Percentiles rank a stretch among this genome's conserved stretches.
Evolutionary conservation across 371 early-diverging fungal genomes (phyloP).

Genomic region (Apophysomyces variabilis): DNA sequence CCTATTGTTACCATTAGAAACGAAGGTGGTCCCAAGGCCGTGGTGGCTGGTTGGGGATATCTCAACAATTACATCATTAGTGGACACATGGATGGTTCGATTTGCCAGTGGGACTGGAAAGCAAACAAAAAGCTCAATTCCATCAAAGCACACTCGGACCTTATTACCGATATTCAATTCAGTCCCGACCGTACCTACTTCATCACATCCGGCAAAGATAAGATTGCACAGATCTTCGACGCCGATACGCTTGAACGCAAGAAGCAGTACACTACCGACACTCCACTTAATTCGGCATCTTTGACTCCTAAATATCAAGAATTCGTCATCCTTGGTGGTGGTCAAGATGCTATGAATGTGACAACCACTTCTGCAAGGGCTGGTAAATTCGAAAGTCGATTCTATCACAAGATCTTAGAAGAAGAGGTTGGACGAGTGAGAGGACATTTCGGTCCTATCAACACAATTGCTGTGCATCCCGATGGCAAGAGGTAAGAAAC

Average conservation of each 20-base stretch:
- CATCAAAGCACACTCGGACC: slow-evolving; percentile 70
- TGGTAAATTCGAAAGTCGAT: slow-evolving; percentile 98
- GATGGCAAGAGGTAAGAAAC: slow-evolving; percentile 74
- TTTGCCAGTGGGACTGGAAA: slow-evolving; percentile 90
- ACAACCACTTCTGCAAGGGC: slow-evolving; percentile 94
- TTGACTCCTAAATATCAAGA: slow-evolving; percentile 88
- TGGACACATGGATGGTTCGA: slow-evolving; percentile 92
- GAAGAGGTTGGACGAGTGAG: slow-evolving; percentile 97
- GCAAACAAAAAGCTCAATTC: slow-evolving; percentile 69
- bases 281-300: slow-evolving; percentile 96
- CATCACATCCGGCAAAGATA: slow-evolving; percentile 97
- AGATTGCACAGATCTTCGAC: slow-evolving; percentile 92
- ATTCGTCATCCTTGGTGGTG: slow-evolving; percentile 83
- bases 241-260: slow-evolving; percentile 79
- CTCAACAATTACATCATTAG: slow-evolving; percentile 90
- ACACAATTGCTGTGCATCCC: slow-evolving; percentile 98
- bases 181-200: slow-evolving; percentile 93
- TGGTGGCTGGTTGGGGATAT: slow-evolving; percentile 92
- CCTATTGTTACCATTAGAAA: slow-evolving; percentile 69
- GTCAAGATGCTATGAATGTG: slow-evolving; percentile 88
- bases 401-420: slow-evolving; percentile 97
- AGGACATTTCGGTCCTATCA: slow-evolving; percentile 99
- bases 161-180: slow-evolving; percentile 95
- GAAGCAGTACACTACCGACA: slow-evolving; percentile 90
- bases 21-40: slow-evolving; percentile 76